These are phyloP conservation scores for Scenedesmus sp. DNA, from an alignment of 163 green algal genomes.

Conservation along the genomic window DNA sequence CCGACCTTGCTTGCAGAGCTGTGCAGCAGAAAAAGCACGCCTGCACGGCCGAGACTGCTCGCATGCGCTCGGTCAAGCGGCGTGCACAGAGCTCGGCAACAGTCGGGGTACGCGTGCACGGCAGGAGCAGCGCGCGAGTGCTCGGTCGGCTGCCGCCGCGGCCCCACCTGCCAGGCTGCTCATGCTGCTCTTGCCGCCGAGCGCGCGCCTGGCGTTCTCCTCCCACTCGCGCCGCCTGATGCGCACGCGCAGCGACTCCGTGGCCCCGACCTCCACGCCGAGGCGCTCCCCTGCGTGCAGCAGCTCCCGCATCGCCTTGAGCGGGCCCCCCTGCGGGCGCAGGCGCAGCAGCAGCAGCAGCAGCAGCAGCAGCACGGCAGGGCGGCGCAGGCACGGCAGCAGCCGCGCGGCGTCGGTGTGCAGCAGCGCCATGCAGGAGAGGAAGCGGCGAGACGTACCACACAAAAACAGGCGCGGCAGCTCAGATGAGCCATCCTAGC, in stretches of 20 bases:
- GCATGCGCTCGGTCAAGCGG: no score
- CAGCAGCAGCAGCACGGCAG: neutral
- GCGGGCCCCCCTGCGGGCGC: neutral
- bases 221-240: conserved; percentile 65
- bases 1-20: no score
- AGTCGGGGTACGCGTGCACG: no score
- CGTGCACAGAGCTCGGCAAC: no score
- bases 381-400: neutral
- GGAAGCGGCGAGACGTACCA: no score
- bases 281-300: conserved; percentile 59
- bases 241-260: conserved; percentile 47
- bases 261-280: conserved; percentile 47
- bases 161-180: conserved; percentile 39
- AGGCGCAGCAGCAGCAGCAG: neutral
- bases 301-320: conserved; percentile 53
- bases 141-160: no score
- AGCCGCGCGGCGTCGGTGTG: neutral
- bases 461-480: neutral
- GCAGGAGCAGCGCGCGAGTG: no score
- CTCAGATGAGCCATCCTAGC: no score
- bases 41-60: no score
- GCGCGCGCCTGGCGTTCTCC: conserved; percentile 45
- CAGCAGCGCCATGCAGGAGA: no score
- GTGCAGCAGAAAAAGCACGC: no score
- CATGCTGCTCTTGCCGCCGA: conserved; percentile 45